phyloP scores from a whole-genome alignment of 371 early-diverging fungal genomes.

The Lichtheimia ornata region DNA sequence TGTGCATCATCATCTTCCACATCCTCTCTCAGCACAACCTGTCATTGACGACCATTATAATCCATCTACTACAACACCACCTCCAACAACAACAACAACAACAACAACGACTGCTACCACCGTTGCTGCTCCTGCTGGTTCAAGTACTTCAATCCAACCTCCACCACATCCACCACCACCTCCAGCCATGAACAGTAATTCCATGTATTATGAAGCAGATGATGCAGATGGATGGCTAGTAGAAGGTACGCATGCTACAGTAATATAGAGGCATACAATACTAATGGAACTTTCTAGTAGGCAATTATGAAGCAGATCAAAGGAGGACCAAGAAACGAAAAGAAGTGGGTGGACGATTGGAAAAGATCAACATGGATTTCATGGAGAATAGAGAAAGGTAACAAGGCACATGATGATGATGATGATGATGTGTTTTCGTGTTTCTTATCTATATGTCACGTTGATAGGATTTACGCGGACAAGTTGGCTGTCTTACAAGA shows the following conservation, averaged over 20 bases:
- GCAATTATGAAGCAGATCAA: constrained; percentile 26
- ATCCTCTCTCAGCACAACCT: constrained; percentile 8
- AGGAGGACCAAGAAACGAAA: constrained; percentile 36
- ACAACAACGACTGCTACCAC: not conserved
- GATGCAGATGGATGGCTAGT: constrained; percentile 22
- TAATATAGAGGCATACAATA: not conserved
- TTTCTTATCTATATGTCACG: constrained; percentile 2
- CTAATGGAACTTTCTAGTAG: not conserved
- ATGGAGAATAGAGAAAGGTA: constrained; percentile 45
- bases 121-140: not conserved
- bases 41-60: constrained; percentile 1
- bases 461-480: constrained; percentile 31
- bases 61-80: not conserved
- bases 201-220: constrained; percentile 16
- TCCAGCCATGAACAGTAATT: not conserved
- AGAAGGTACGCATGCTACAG: constrained; percentile 13
- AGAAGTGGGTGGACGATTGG: constrained; percentile 36
- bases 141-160: not conserved
- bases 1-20: constrained; percentile 15
- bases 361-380: constrained; percentile 41
- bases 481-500: constrained; percentile 27
- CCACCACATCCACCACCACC: not conserved
- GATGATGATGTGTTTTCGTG: constrained; percentile 6
- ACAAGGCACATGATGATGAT: constrained; percentile 6
- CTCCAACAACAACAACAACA: constrained; percentile 5